Percentiles rank a stretch among this genome's conserved stretches.
phyloP scores from a whole-genome alignment of 2,329 filamentous ascomycete species.

The Xylariaceae sp. region DNA sequence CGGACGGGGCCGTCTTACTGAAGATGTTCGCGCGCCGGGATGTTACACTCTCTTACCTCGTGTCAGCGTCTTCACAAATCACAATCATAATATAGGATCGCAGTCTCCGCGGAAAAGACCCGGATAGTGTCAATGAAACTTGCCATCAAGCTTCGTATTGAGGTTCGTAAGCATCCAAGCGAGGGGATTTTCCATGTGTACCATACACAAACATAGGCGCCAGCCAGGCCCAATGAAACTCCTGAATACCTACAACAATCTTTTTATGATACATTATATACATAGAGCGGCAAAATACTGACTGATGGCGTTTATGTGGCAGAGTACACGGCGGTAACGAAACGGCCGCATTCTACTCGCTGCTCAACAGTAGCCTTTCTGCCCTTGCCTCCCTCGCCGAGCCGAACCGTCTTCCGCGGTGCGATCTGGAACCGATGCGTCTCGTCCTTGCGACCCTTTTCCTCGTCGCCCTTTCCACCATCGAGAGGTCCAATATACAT shows the following conservation, averaged over 20 bases:
- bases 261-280: slow-evolving; percentile 22
- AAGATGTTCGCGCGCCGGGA: too few relatives aligned
- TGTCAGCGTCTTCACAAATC: too few relatives aligned
- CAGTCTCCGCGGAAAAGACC: slow-evolving; percentile 7
- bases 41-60: too few relatives aligned
- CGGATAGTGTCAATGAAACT: background rate
- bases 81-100: too few relatives aligned
- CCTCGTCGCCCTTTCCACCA: slow-evolving; percentile 49
- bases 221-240: slow-evolving; percentile 1
- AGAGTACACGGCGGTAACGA: slow-evolving; percentile 79
- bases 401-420: slow-evolving; percentile 63
- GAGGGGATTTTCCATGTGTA: slow-evolving; percentile 13
- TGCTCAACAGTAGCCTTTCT: slow-evolving; percentile 75
- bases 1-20: background rate
- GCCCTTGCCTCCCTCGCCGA: slow-evolving; percentile 56
- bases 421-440: slow-evolving; percentile 75
- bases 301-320: slow-evolving; percentile 24
- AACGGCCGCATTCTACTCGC: slow-evolving; percentile 78
- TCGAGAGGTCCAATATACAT: slow-evolving; percentile 76
- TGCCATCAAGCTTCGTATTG: background rate
- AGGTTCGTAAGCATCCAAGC: slow-evolving; percentile 22
- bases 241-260: slow-evolving; percentile 9
- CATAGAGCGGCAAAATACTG: background rate
- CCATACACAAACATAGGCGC: slow-evolving; percentile 3
- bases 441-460: slow-evolving; percentile 55